Evolutionary conservation across 1,284 basidiomycete species (phyloP).

Genomic region (Cutaneotrichosporon sp.): DNA sequence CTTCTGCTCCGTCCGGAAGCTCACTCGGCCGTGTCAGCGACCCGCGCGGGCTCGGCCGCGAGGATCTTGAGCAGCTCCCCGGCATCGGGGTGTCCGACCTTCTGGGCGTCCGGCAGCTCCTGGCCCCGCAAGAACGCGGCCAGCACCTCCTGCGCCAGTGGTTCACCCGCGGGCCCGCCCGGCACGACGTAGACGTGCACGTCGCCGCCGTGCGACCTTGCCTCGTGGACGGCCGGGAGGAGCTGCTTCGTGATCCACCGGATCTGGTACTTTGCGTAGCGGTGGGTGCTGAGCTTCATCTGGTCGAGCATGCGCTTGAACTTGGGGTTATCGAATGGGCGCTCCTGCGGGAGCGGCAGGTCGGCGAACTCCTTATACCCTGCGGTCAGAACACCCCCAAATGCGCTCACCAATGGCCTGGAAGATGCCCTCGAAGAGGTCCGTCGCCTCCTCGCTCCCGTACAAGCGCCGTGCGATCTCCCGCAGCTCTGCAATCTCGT

Average conservation of each 20-base stretch:
- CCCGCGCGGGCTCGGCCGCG: constrained; percentile 36
- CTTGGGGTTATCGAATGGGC: constrained; percentile 33
- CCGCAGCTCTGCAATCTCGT: constrained; percentile 69
- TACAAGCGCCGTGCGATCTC: constrained; percentile 49
- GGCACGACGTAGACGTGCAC: constrained; percentile 51
- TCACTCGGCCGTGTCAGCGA: constrained; percentile 51
- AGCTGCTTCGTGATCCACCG: constrained; percentile 93
- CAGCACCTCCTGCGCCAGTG: constrained; percentile 54
- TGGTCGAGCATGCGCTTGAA: constrained; percentile 66
- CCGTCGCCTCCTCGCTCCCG: constrained; percentile 35
- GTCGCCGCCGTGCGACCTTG: constrained; percentile 52
- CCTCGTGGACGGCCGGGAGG: constrained; percentile 68
- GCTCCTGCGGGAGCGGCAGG: constrained; percentile 44
- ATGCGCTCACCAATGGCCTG: constrained; percentile 79
- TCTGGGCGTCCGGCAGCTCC: constrained; percentile 63
- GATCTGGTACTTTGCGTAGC: constrained; percentile 89
- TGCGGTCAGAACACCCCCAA: constrained; percentile 44
- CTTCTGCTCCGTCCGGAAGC: not conserved
- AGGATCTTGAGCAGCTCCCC: constrained; percentile 58
- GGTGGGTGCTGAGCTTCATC: constrained; percentile 84
- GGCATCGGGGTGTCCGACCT: constrained; percentile 62
- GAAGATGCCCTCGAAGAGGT: constrained; percentile 70
- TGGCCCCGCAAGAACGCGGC: constrained; percentile 64
- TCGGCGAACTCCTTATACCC: constrained; percentile 86
- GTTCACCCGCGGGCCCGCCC: constrained; percentile 65